A percentile compares a stretch with the other conserved stretches of the same genome.
Evolutionary conservation across 2,329 filamentous ascomycete species (phyloP).

Genomic region (Aspergillus luchuensis): DNA sequence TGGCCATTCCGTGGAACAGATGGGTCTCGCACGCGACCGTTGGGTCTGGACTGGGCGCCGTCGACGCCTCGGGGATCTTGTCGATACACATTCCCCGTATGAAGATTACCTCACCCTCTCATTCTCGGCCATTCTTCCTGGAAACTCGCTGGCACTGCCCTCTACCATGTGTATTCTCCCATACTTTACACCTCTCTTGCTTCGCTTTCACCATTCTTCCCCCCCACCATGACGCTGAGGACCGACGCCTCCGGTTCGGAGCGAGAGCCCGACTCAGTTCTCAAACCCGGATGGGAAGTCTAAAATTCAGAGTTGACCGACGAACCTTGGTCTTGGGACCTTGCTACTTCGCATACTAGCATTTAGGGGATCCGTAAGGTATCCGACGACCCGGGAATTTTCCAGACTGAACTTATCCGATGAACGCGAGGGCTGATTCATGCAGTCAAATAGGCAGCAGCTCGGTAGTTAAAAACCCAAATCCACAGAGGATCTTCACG

Average conservation of each 20-base stretch:
- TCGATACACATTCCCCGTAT: not conserved
- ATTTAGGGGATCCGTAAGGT: not conserved
- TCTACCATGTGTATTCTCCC: not conserved
- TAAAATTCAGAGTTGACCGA: not conserved
- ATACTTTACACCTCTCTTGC: not conserved
- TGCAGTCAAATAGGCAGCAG: conserved; percentile 5
- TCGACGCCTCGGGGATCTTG: conserved; percentile 5
- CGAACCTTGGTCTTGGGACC: not conserved
- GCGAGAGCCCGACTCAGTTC: not conserved
- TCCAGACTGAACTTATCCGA: not conserved
- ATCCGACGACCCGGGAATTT: not conserved
- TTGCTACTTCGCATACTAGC: not conserved
- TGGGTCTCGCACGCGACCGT: conserved; percentile 12
- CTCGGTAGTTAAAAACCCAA: not conserved
- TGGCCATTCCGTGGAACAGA: conserved; percentile 4
- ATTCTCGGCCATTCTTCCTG: too few relatives aligned
- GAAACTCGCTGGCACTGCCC: not conserved
- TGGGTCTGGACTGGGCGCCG: conserved; percentile 15
- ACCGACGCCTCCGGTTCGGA: not conserved
- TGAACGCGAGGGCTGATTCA: not conserved
- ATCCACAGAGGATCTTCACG: conserved; percentile 1
- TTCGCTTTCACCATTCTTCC: not conserved
- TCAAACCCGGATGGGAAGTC: not conserved
- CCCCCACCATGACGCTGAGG: not conserved
- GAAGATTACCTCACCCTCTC: not conserved